Percentiles rank a stretch among this genome's conserved stretches.
Evolutionary conservation across 2,329 filamentous ascomycete genomes (phyloP).

Genomic region (Neobulgaria alba): DNA sequence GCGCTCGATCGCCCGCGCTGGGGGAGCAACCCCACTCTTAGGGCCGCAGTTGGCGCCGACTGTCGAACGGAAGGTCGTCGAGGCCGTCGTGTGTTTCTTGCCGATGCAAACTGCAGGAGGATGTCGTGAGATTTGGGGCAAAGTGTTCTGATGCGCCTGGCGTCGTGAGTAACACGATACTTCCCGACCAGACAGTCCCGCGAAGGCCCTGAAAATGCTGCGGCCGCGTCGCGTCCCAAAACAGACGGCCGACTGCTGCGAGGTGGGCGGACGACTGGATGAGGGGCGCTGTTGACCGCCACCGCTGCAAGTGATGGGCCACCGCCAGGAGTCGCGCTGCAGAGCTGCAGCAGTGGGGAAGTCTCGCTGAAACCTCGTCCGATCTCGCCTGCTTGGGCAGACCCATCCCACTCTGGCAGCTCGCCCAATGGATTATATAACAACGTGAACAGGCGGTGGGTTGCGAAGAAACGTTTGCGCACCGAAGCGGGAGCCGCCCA

Average conservation of each 20-base stretch:
- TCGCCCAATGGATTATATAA: not conserved
- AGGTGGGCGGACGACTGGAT: not conserved
- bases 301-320: constrained; percentile 1
- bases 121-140: not conserved
- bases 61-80: too few relatives aligned
- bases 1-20: not conserved
- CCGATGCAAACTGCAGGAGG: not conserved
- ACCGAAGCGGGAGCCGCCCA: not conserved
- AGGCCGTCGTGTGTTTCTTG: not conserved
- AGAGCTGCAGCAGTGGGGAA: constrained; percentile 6
- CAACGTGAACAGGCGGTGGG: not conserved
- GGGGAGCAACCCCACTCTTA: not conserved
- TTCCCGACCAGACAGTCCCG: not conserved
- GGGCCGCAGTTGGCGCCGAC: too few relatives aligned
- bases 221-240: too few relatives aligned
- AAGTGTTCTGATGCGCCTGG: not conserved
- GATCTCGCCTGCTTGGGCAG: constrained; percentile 3
- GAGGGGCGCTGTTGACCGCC: constrained; percentile 2
- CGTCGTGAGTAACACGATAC: not conserved
- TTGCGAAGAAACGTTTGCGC: not conserved
- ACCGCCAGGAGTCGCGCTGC: constrained; percentile 2
- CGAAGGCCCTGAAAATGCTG: not conserved
- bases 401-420: not conserved
- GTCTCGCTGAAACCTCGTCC: constrained; percentile 4
- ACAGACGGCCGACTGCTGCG: not conserved